Evolutionary conservation across 2,329 filamentous ascomycete genomes (phyloP), one percentile per base, ranked within the genome.

Genomic region (Albophoma yamanashiensis): DNA sequence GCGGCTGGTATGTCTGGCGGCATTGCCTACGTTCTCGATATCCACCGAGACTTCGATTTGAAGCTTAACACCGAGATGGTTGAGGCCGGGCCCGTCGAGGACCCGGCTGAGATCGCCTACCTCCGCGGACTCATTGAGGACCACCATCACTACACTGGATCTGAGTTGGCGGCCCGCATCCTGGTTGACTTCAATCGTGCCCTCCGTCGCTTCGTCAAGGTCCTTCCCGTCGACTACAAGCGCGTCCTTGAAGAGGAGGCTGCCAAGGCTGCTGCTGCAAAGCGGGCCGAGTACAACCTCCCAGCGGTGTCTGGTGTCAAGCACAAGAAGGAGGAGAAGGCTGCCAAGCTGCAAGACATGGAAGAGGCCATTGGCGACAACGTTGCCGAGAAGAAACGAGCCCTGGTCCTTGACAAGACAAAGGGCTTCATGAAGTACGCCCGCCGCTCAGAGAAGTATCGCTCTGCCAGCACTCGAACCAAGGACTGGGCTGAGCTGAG

Each of bases 21-120:
- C 81, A 97, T 97, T 69, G 92, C 92, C 22, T 97, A 96, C 70
- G 86, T 97, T 59, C 84, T 97, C 38, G 93, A 97, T 70, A 88
- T 94, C 70, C 84, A 93, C 73, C 84, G 89, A 65, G 91, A 97
- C 76, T 96, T 97, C 79, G 81, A 89, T 74, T 86, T 87, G 67
- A 97, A 97, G 83, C 88, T 97, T 77, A 97, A 97, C 78, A 89
- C 87, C 70, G 93, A 97, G 79, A 96, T 97, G 93, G 93, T 97
- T 66, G 92, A 97, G 76, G 86, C 93, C 34, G 89, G 89, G 56
- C 82, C 84, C 11, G 79, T 97, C 53, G 89, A 93, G 63, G 92
- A 97, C 62, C 91, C 91, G 34, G 78, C 86, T 61, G 93, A 97
- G 74, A 91, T 97, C 69, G 91, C 92, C 40, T 97, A 89, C 73